Percentiles rank a stretch among this genome's conserved stretches.
phyloP scores from a whole-genome alignment of 306 rosid genomes.

The Albizia julibrissin region DNA sequence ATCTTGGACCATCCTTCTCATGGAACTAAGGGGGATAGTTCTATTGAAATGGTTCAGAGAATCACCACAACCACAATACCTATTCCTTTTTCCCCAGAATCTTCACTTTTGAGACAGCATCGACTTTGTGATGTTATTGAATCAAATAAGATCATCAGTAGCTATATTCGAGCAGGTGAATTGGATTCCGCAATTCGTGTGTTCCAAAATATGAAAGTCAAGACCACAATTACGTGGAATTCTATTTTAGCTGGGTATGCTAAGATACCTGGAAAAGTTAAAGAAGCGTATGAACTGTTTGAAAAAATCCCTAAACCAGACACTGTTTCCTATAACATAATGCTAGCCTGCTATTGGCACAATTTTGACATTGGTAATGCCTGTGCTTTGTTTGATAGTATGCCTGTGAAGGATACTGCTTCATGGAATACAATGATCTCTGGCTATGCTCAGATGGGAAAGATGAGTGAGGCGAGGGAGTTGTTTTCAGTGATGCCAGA shows the following conservation, averaged over 20 bases:
- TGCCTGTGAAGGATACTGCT: conserved; percentile 65
- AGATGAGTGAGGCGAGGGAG: conserved; percentile 51
- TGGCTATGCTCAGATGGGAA: conserved; percentile 62
- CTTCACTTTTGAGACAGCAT: conserved; percentile 24
- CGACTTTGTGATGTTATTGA: conserved; percentile 33
- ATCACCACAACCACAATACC: not conserved
- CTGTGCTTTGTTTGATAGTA: conserved; percentile 56
- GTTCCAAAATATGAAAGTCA: conserved; percentile 60
- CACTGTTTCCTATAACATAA: conserved; percentile 61
- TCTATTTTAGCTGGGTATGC: conserved; percentile 60
- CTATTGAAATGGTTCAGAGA: not conserved
- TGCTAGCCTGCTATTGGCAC: conserved; percentile 63
- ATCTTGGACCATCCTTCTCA: not conserved
- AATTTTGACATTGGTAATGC: conserved; percentile 55
- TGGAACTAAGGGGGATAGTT: not conserved
- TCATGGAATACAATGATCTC: conserved; percentile 92
- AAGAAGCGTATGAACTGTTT: conserved; percentile 58
- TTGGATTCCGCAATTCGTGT: conserved; percentile 57
- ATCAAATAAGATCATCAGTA: conserved; percentile 63
- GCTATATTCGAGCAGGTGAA: conserved; percentile 54
- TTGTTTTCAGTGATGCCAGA: conserved; percentile 66
- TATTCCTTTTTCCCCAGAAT: not conserved
- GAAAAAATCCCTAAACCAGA: conserved; percentile 83
- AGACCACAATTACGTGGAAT: conserved; percentile 78
- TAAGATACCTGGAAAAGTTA: conserved; percentile 50